A percentile compares a stretch with the other conserved stretches of the same genome.
phyloP scores from a whole-genome alignment of 257 asterid genomes.

The Solanum appendiculatum region DNA sequence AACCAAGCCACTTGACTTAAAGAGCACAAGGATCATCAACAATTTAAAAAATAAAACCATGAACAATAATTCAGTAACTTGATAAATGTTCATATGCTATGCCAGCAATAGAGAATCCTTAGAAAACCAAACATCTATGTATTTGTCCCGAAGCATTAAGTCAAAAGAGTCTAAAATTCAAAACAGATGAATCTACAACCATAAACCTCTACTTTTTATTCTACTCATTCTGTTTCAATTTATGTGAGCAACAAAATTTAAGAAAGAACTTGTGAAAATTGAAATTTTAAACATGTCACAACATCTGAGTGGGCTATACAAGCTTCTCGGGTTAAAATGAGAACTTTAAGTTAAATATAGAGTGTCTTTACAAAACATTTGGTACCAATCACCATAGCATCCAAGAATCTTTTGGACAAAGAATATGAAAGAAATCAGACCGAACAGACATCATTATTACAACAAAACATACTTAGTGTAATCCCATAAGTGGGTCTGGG shows the following conservation, averaged over 20 bases:
- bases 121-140: neutral
- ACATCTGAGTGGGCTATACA: neutral
- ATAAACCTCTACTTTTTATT: neutral
- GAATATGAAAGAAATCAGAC: neutral
- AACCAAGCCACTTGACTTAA: neutral
- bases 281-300: neutral
- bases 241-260: neutral
- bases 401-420: neutral
- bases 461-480: neutral
- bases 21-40: neutral
- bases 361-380: neutral
- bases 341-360: neutral
- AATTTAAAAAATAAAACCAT: neutral
- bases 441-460: neutral
- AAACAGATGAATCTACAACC: neutral
- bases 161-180: neutral
- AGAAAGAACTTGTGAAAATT: neutral
- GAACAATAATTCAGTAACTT: neutral
- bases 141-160: neutral
- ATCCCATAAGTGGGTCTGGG: neutral
- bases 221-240: neutral
- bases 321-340: neutral
- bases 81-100: neutral
- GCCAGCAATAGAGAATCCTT: neutral
- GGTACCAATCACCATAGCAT: neutral